Evolutionary conservation across 2,329 filamentous ascomycete genomes (phyloP), one percentile per base, ranked within the genome.

Genomic region (Colletotrichum sp.): DNA sequence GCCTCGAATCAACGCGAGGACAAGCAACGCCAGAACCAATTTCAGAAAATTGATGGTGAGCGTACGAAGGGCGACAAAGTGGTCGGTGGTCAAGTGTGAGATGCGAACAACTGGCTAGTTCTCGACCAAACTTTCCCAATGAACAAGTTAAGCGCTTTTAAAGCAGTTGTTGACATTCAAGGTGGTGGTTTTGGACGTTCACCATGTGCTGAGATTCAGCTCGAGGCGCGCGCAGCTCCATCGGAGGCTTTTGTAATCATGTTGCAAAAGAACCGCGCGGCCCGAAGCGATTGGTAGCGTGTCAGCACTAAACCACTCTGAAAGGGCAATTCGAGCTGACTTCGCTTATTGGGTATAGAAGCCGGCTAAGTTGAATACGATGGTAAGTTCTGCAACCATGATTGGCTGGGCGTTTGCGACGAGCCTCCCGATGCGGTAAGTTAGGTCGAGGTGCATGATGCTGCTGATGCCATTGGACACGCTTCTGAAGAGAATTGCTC

Each of bases 261-360:
- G 1, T 9, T 30, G 15, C 28, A 28, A 61, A 61, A 61, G 32
- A 21, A 52, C 43, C 43, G n/a, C 43, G 43, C n/a, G 43, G 43
- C 43, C 43, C 43, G 43, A 52, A 52, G n/a, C 43, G 59, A n/a
- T 21, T 26, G 59, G 59, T n/a, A 12, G 28, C 59, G 7, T 61
- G 30, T 61, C 59, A 61, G 59, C 59, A 21, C 59, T 61, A 61
- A 61, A 21, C 59, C 59, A 13, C n/a, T 32, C 28, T 13, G 26
- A 61, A 13, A 52, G 21, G 6, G n/a, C 10, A 21, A 2, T 52
- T 21, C 0, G 10, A 52, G 0, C 43, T 52, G 43, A 13, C 43
- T 21, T n/a, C 43, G n/a, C 43, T 21, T 21, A 52, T 52, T 21
- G 43, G 59, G 12, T 10, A 0, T n/a, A 34, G 5, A 30, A 32